Evolutionary conservation across 768 basidiomycete genomes (phyloP).

Genomic region (Suillus paluster): DNA sequence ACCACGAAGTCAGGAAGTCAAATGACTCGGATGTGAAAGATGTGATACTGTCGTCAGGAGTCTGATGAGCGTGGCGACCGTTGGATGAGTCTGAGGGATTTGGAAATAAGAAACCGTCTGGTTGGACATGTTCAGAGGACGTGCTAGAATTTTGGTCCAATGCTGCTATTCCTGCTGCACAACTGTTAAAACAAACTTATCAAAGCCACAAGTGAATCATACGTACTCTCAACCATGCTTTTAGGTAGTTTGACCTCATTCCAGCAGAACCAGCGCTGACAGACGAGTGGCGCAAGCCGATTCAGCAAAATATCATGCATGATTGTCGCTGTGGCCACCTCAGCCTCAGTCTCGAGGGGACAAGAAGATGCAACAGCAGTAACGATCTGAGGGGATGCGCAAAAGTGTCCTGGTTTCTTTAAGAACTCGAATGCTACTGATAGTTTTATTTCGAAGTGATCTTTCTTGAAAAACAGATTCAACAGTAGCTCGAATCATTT

Average conservation of each 20-base stretch:
- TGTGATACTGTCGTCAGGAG: no score
- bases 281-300: neutral
- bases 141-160: neutral
- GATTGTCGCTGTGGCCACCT: neutral
- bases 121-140: neutral
- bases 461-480: neutral
- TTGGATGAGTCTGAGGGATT: neutral
- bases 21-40: no score
- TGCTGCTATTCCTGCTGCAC: neutral
- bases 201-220: neutral
- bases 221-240: neutral
- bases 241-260: neutral
- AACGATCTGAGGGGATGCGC: neutral
- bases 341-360: neutral
- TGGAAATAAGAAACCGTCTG: no score
- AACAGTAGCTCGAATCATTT: neutral
- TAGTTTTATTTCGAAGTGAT: neutral
- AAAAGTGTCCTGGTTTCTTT: neutral
- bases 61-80: no score
- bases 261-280: neutral
- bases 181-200: no score
- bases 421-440: neutral
- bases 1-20: neutral
- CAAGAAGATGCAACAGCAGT: neutral
- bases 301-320: neutral